Percentiles rank a stretch among this genome's conserved stretches.
phyloP scores from a whole-genome alignment of 164 flowering plant species.

The Stephania japonica region DNA sequence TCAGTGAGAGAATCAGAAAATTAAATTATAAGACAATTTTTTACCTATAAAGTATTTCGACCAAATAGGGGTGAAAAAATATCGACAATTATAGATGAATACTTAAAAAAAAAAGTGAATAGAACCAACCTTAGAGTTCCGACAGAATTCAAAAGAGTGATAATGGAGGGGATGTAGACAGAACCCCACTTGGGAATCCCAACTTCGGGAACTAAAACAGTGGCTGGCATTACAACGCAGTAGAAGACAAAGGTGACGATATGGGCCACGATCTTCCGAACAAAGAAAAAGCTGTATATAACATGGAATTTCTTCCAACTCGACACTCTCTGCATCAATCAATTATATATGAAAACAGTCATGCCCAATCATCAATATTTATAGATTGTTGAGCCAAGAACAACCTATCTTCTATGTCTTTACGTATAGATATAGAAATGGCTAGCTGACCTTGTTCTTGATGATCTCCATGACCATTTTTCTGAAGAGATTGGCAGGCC shows the following conservation, averaged over 20 bases:
- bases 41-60: too few relatives aligned
- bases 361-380: too few relatives aligned
- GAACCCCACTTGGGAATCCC: constrained; percentile 94
- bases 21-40: neutral
- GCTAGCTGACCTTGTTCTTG: constrained; percentile 55
- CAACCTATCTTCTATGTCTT: too few relatives aligned
- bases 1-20: neutral
- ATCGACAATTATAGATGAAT: neutral
- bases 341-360: too few relatives aligned
- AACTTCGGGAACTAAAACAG: constrained; percentile 87
- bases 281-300: constrained; percentile 97
- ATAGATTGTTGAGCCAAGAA: too few relatives aligned
- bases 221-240: constrained; percentile 83
- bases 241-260: constrained; percentile 82
- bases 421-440: neutral
- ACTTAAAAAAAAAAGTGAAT: neutral
- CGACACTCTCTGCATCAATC: constrained; percentile 64
- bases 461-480: constrained; percentile 90
- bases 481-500: constrained; percentile 95
- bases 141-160: constrained; percentile 86
- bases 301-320: constrained; percentile 92
- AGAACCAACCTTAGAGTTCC: constrained; percentile 81
- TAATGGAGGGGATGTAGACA: constrained; percentile 85
- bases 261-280: constrained; percentile 87
- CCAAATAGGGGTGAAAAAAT: neutral